Evolutionary conservation across 2,329 filamentous ascomycete species (phyloP).

Genomic region (Aspergillus pseudonomiae): DNA sequence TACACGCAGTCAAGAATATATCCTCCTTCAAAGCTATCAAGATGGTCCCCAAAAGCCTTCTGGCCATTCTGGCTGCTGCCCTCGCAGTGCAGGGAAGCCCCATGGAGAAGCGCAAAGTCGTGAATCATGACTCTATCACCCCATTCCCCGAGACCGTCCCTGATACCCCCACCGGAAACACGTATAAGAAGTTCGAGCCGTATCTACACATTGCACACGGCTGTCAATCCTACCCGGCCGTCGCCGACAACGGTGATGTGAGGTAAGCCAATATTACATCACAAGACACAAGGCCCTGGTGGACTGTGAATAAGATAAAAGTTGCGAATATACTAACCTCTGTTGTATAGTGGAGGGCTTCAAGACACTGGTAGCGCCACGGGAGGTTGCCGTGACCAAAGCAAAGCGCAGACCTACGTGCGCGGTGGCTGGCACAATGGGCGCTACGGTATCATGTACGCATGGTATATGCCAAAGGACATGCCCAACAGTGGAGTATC

Average conservation of each 20-base stretch:
- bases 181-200: slow-evolving; percentile 3
- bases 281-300: no score
- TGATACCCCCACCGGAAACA: background rate
- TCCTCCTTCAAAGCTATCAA: background rate
- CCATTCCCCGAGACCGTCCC: slow-evolving; percentile 2
- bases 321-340: background rate
- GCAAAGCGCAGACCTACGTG: slow-evolving; percentile 10
- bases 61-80: background rate
- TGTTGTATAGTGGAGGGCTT: background rate
- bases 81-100: background rate
- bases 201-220: slow-evolving; percentile 8
- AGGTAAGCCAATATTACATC: background rate
- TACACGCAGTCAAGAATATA: background rate
- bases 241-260: slow-evolving; percentile 6
- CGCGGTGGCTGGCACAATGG: slow-evolving; percentile 8
- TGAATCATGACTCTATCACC: background rate
- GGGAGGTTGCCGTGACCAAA: slow-evolving; percentile 8
- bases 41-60: background rate
- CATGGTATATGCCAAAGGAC: slow-evolving; percentile 14
- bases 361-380: slow-evolving; percentile 11
- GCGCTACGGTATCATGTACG: slow-evolving; percentile 13
- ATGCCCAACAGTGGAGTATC: slow-evolving; percentile 8
- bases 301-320: background rate
- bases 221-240: slow-evolving; percentile 10
- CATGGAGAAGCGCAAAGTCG: background rate